Evolutionary conservation across 73 alveolate genomes (phyloP), one percentile per base, ranked within the genome.

Genomic region (Paramecium sexaurelia): DNA sequence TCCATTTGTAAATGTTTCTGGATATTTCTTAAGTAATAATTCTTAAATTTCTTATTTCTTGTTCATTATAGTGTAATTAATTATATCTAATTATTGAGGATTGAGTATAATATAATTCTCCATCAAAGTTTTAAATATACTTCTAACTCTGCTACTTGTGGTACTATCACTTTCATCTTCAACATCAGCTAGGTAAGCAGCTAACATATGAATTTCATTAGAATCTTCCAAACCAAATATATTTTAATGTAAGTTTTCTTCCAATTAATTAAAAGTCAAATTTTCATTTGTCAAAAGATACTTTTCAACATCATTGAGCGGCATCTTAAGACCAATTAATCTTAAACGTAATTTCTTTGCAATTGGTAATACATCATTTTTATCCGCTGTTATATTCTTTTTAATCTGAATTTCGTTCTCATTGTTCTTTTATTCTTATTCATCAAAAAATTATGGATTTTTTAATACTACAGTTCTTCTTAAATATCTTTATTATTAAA

Each of bases 171-270:
- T 36, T 36, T 73, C 87, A 73, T 32, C 36, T 36, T 73, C 57
- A 13, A 39, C 19, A 36, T 73, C 87, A 73, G 87, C 87, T 32
- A 73, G 11, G 15, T 73, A 73, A 15, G 67, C 43, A 15, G 87
- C 87, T 33, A 73, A 33, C 57, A 36, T 36, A 17, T 73, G 55
- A 11, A 73, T 33, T 73, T 73, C 55, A 33, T 36, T 73, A 0
- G 55, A 24, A 73, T 73, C 87, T 27, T 73, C 87, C 20, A 73
- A 73, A 10, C 87, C 87, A 73, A 73, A 73, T 35, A 73, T 39
- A 73, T 19, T 33, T 33, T 27, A 19, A 7, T 36, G 36, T 39
- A 73, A 73, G 13, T 73, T 36, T 33, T 36, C 36, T n/a, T 36
- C 55, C 19, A 73, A 5, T 73, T 73, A 73, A 27, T 73, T 27